Evolutionary conservation across 768 basidiomycete species (phyloP), one percentile per base, ranked within the genome.

Genomic region (Agrocybe pediades): DNA sequence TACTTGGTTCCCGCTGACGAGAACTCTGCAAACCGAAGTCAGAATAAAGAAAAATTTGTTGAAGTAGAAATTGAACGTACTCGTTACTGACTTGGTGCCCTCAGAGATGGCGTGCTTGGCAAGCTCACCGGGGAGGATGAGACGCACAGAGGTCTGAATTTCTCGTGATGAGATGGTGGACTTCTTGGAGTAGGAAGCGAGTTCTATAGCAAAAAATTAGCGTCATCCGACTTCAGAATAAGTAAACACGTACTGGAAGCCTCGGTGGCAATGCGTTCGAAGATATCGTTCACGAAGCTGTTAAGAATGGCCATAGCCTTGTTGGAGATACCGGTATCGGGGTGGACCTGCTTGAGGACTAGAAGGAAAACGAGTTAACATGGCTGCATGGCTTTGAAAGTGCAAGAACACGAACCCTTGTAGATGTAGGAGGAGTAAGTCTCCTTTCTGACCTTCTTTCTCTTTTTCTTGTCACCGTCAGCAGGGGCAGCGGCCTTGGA

Each of bases 291-390:
- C 66, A 97, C 94, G 68, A 97, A 97, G 53, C 88, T 92, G 81
- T 96, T 96, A 53, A 97, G 74, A 68, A 97, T 95, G 56, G 93
- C 90, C 92, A 96, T 95, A 19, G 93, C 94, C 81, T 96, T 96
- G 86, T 97, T 98, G 51, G 95, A 95, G 77, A 98, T 98, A 87
- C 95, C 96, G 46, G 93, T 98, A 68, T 98, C 96, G 47, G 95
- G 94, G 79, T 98, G 96, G 55, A 98, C 95, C 78, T 98, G 94
- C 75, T 92, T 94, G 57, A 96, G 84, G 64, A 95, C 94, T 93
- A 63, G 53, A 41, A 59, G 26, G 17, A 16, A 19, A 26, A 21
- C 48, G n/a, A 41, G 49, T 17, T 24, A 20, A 27, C 29, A 33
- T n/a, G n/a, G n/a, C n/a, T n/a, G 44, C 2, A 17, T 11, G 15